Evolutionary conservation across 306 rosid species (phyloP), one percentile per base, ranked within the genome.

Genomic region (Carpinus viminea): DNA sequence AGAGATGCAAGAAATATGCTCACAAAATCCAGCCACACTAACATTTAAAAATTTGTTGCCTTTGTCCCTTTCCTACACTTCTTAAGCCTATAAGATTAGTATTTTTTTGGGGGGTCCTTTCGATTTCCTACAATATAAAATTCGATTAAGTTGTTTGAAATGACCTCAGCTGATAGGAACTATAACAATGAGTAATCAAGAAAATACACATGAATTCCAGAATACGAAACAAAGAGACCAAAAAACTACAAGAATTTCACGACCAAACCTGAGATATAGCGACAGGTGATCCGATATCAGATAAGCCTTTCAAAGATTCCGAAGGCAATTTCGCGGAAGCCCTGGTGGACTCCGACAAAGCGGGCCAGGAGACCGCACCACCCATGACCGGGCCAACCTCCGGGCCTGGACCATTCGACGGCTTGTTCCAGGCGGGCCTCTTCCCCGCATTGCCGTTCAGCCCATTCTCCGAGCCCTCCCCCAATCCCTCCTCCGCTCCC

Each of bases 401-500:
- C 5, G 76, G 78, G 41, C 20, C 76, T 1, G 81, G 85, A 18
- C 89, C 96, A 76, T 89, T 87, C 28, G 90, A 79, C 0, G 93
- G 89, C 87, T 81, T 92, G 57, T 85, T 94, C 97, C 97, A 94
- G 24, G 75, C 98, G 3, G 84, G 91, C 87, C 84, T 89, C 89
- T 86, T 89, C 47, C 77, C 89, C 3, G 75, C 85, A 79, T 83
- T 81, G 69, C 83, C 88, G 65, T 76, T 65, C 21, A 46, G 38
- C 46, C 77, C 85, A 60, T 75, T 73, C 53, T 90, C 92, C 0
- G 82, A 79, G 77, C 77, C 82, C 81, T 87, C 97, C 4, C 61
- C 68, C 45, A 53, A 51, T 6, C 84, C 74, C 74, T 91, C 89
- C 53, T 84, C 92, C 70, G 41, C 78, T 34, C 18, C 17, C 8